Conservation (phyloP, 2,329 filamentous ascomycete genomes). For the Lasiodiplodia hormozganensis region DNA sequence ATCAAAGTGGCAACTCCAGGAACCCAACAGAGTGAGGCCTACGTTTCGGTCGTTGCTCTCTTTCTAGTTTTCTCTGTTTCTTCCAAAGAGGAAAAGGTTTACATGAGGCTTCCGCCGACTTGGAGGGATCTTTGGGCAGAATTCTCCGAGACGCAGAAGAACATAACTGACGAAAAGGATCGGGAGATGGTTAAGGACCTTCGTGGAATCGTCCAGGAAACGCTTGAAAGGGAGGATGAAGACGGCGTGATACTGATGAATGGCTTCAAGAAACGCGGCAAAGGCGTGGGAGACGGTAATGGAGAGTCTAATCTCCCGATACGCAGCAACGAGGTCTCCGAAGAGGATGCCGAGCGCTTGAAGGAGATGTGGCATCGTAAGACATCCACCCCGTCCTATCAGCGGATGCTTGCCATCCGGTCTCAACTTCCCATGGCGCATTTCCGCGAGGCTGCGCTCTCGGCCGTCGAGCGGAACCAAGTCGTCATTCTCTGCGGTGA, state of each 20-base stretch:
- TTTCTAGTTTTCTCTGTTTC: conserved; percentile 82
- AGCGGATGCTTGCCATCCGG: conserved; percentile 78
- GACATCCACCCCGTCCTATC: conserved; percentile 63
- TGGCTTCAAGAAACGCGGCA: conserved; percentile 66
- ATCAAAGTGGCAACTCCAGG: conserved; percentile 75
- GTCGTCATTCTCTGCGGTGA: conserved; percentile 95
- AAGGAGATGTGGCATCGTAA: conserved; percentile 61
- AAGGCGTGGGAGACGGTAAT: conserved; percentile 36
- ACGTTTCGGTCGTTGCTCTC: conserved; percentile 79
- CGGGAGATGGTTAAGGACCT: conserved; percentile 72
- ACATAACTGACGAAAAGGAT: conserved; percentile 72
- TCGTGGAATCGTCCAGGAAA: conserved; percentile 71
- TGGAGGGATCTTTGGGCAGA: conserved; percentile 91
- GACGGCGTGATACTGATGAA: conserved; percentile 72
- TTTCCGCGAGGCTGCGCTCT: conserved; percentile 79
- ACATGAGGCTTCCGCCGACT: conserved; percentile 74
- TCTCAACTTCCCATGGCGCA: conserved; percentile 88
- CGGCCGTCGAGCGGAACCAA: conserved; percentile 78
- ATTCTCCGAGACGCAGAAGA: conserved; percentile 73
- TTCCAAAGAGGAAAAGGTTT: conserved; percentile 84
- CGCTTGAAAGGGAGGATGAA: conserved; percentile 63
- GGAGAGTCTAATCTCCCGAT: conserved; percentile 7
- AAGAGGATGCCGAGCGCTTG: conserved; percentile 49
- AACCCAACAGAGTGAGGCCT: conserved; percentile 83
- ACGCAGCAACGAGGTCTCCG: conserved; percentile 31